These are phyloP conservation scores for Saussurea involucrata DNA, from an alignment of 129 eudicot species.

Conservation along the genomic window DNA sequence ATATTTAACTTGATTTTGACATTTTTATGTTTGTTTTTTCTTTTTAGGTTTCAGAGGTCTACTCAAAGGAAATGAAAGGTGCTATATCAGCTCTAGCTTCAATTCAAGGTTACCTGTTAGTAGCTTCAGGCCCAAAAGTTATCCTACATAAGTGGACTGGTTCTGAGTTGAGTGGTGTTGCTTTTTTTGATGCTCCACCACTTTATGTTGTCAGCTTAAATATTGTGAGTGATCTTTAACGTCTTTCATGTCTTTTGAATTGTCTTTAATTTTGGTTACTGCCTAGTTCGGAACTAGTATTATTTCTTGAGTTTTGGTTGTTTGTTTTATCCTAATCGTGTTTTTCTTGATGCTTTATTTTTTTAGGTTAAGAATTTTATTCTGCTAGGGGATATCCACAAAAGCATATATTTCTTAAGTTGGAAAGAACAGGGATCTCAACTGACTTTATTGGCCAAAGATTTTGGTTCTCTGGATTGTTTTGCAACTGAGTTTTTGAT, in stretches of 20 bases:
- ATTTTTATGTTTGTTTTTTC: neutral
- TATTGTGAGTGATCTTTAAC: constrained; percentile 52
- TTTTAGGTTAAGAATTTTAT: constrained; percentile 89
- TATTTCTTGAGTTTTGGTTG: neutral
- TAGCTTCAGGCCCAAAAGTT: constrained; percentile 97
- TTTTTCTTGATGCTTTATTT: neutral
- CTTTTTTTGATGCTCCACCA: constrained; percentile 93
- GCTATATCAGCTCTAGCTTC: constrained; percentile 96
- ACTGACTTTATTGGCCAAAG: constrained; percentile 87
- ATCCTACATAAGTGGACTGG: constrained; percentile 93
- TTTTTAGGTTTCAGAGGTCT: constrained; percentile 78
- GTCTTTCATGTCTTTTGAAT: neutral
- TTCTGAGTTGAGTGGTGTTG: constrained; percentile 87
- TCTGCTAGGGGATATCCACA: constrained; percentile 91
- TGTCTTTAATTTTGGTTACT: neutral
- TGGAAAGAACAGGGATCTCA: constrained; percentile 97
- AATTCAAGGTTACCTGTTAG: constrained; percentile 85
- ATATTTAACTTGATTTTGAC: neutral
- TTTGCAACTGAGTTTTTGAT: constrained; percentile 90
- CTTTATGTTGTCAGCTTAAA: constrained; percentile 98
- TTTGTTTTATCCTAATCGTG: neutral
- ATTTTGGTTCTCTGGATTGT: constrained; percentile 92
- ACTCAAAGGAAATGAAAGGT: constrained; percentile 95
- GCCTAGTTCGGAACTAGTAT: neutral
- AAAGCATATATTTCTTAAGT: constrained; percentile 90